phyloP scores from a whole-genome alignment of 2,329 filamentous ascomycete genomes.

The Fusarium denticulatum region DNA sequence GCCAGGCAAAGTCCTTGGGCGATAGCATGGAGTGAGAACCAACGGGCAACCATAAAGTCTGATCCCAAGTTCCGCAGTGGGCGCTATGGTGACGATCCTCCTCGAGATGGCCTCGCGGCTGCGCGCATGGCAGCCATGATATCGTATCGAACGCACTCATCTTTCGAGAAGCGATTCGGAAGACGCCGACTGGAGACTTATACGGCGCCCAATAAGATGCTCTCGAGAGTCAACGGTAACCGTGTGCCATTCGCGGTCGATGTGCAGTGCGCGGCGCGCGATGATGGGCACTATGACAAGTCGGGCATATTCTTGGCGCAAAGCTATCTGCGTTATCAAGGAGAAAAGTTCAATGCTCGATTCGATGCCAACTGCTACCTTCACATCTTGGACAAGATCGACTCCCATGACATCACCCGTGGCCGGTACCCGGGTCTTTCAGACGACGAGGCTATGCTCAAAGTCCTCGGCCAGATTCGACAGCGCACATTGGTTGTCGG shows the following conservation, averaged over 20 bases:
- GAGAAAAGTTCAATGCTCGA: not conserved
- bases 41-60: not conserved
- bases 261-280: not conserved
- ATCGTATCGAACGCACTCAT: not conserved
- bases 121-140: not conserved
- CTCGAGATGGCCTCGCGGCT: not conserved
- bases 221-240: not conserved
- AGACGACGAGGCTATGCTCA: not conserved
- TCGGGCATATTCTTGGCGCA: not conserved
- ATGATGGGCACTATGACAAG: not conserved
- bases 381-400: not conserved
- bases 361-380: not conserved
- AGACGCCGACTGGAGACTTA: not conserved
- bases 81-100: not conserved
- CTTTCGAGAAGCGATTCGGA: not conserved
- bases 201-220: not conserved
- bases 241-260: not conserved
- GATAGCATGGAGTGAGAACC: not conserved
- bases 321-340: not conserved
- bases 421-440: not conserved
- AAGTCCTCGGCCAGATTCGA: not conserved
- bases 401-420: not conserved
- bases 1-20: not conserved
- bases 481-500: not conserved
- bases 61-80: not conserved